Conservation (phyloP, 2,329 filamentous ascomycete genomes). For the Passalora sequoiae region DNA sequence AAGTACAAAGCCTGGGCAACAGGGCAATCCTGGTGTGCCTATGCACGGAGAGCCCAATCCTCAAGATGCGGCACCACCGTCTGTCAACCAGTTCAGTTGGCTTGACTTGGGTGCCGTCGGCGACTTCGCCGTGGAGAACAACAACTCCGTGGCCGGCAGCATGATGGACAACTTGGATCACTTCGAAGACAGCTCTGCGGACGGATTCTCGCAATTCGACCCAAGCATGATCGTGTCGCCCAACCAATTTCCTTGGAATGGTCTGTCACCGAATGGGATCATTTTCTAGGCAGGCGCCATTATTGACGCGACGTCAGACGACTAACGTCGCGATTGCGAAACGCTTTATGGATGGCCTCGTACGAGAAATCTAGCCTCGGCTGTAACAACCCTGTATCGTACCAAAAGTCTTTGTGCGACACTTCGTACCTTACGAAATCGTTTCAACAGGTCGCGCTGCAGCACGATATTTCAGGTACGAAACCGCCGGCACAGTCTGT, state of each 20-base stretch:
- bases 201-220: constrained; percentile 29
- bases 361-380: no score
- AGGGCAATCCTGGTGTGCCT: constrained; percentile 9
- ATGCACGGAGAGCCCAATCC: constrained; percentile 10
- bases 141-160: constrained; percentile 25
- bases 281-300: constrained; percentile 22
- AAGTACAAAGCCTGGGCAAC: constrained; percentile 13
- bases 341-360: not conserved
- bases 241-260: constrained; percentile 26
- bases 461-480: no score
- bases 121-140: constrained; percentile 45
- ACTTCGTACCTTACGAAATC: not conserved
- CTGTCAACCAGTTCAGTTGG: constrained; percentile 56
- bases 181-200: constrained; percentile 28
- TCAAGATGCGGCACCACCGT: constrained; percentile 27
- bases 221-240: constrained; percentile 26
- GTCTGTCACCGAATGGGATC: constrained; percentile 24
- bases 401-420: not conserved
- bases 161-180: constrained; percentile 28
- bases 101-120: constrained; percentile 56
- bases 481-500: no score
- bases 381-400: no score
- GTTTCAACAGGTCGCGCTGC: no score
- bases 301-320: not conserved
- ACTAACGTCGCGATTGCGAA: not conserved